These are phyloP conservation scores for Paraglomus occultum DNA, from an alignment of 192 early-diverging fungal genomes.

Conservation along the genomic window DNA sequence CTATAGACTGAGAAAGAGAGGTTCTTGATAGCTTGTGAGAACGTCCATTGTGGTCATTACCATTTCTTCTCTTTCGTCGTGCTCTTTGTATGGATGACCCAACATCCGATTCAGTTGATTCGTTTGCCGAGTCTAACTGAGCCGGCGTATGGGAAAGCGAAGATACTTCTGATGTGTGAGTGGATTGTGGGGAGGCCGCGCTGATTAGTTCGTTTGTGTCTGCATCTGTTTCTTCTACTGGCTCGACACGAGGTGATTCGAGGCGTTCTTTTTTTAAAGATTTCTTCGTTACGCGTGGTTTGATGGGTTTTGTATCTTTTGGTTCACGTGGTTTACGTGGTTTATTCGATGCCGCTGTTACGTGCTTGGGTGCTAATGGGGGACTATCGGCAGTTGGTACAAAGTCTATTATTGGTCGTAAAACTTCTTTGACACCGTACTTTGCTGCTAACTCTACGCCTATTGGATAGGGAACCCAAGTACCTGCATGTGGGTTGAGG, in stretches of 20 bases:
- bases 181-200: constrained; percentile 20
- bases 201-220: constrained; percentile 37
- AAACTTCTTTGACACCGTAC: constrained; percentile 70
- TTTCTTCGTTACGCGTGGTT: constrained; percentile 35
- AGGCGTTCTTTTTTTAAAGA: constrained; percentile 25
- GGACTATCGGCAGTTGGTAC: constrained; percentile 57
- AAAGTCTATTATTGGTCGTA: constrained; percentile 83
- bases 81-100: background rate
- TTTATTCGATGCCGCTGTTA: constrained; percentile 45
- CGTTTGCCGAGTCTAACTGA: constrained; percentile 26
- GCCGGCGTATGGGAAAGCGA: constrained; percentile 22
- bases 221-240: constrained; percentile 22
- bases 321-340: constrained; percentile 47
- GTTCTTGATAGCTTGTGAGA: constrained; percentile 22
- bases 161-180: constrained; percentile 15
- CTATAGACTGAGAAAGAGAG: constrained; percentile 26
- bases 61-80: constrained; percentile 26
- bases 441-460: constrained; percentile 78
- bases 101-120: constrained; percentile 20
- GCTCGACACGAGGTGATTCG: constrained; percentile 3
- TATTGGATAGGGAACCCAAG: constrained; percentile 83
- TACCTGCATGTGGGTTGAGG: constrained; percentile 32
- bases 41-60: constrained; percentile 29
- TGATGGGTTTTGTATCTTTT: constrained; percentile 33
- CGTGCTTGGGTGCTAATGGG: constrained; percentile 56